Conservation (phyloP, 2,329 filamentous ascomycete genomes). For the Xylaria polymorpha region DNA sequence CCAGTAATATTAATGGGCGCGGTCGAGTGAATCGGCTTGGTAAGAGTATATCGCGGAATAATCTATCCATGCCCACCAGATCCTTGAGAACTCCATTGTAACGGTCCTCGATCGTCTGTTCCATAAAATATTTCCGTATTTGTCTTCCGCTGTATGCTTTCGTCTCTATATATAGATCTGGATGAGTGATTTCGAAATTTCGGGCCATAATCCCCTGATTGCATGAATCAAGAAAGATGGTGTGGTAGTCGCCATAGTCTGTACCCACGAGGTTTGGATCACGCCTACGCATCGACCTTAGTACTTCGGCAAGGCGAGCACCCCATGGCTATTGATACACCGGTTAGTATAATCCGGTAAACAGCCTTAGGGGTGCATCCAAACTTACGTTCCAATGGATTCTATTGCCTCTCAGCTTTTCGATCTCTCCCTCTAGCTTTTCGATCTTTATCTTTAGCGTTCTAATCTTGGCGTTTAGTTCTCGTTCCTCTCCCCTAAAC, state of each 20-base stretch:
- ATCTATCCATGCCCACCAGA: neutral
- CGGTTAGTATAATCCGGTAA: slow-evolving; percentile 7
- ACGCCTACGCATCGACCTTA: neutral
- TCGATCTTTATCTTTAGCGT: slow-evolving; percentile 1
- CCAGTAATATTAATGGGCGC: neutral
- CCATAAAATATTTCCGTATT: slow-evolving; percentile 9
- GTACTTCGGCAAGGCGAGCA: neutral
- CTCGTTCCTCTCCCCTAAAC: neutral
- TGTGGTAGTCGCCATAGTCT: slow-evolving; percentile 34
- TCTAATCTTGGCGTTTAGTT: neutral
- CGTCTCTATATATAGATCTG: slow-evolving; percentile 44
- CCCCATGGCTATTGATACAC: slow-evolving; percentile 26
- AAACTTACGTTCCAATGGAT: slow-evolving; percentile 18
- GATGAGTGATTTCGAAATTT: slow-evolving; percentile 42
- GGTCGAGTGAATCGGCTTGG: slow-evolving; percentile 15
- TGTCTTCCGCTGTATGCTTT: neutral
- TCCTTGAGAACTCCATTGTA: neutral
- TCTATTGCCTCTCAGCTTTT: neutral
- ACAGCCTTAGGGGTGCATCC: neutral
- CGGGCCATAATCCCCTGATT: slow-evolving; percentile 53
- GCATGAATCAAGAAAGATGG: slow-evolving; percentile 46
- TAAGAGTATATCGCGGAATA: slow-evolving; percentile 7
- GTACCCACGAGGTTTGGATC: neutral
- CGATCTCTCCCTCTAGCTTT: neutral
- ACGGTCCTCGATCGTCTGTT: slow-evolving; percentile 1